phyloP scores from a whole-genome alignment of 495 filamentous ascomycete species.

The Neurospora sp. region DNA sequence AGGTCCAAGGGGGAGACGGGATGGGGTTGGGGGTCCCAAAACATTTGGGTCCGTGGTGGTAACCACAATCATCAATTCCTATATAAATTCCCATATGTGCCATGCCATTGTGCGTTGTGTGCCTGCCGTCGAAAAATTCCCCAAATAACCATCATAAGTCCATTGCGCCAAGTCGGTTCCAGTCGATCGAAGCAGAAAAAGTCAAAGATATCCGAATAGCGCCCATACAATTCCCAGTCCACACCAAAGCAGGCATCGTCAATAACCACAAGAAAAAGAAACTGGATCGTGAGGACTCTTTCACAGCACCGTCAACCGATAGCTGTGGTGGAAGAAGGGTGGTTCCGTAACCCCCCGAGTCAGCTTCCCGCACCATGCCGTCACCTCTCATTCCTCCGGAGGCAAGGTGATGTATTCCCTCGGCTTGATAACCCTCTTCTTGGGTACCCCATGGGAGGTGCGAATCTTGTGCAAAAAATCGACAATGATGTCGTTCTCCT shows the following conservation, averaged over 20 bases:
- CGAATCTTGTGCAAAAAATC: conserved; percentile 77
- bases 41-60: neutral
- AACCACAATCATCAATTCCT: neutral
- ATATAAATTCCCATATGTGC: neutral
- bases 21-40: neutral
- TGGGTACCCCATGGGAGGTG: conserved; percentile 22
- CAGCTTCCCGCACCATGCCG: neutral
- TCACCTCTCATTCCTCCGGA: neutral
- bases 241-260: neutral
- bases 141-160: neutral
- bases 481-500: conserved; percentile 81
- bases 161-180: neutral
- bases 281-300: neutral
- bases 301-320: neutral
- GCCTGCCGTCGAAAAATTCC: neutral
- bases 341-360: neutral
- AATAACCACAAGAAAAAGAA: neutral
- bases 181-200: neutral
- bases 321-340: neutral
- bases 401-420: neutral
- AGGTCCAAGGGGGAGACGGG: neutral
- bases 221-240: neutral
- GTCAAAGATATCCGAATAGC: neutral
- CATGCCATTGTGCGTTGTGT: neutral
- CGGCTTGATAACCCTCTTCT: conserved; percentile 8